phyloP scores from a whole-genome alignment of 2,329 filamentous ascomycete species.

The Pyrenophora tritici-repentis region DNA sequence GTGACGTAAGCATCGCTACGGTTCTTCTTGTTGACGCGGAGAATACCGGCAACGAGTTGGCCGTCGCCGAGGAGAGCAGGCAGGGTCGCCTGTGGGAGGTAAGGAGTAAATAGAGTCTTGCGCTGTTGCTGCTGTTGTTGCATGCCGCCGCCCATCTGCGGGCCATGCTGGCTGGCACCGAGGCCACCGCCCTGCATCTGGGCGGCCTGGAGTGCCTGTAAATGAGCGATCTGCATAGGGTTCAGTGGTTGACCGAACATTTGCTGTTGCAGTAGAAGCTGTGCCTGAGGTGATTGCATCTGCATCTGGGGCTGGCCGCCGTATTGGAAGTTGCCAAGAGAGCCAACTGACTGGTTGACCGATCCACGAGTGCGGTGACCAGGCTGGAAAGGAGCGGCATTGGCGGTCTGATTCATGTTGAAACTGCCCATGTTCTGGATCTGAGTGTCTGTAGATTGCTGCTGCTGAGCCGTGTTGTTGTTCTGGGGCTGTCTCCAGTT shows the following conservation, averaged over 20 bases:
- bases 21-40: conserved; percentile 99
- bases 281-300: conserved; percentile 80
- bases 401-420: conserved; percentile 72
- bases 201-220: conserved; percentile 89
- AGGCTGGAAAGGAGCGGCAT: conserved; percentile 80
- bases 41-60: conserved; percentile 92
- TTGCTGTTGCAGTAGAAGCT: conserved; percentile 81
- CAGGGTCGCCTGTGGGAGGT: conserved; percentile 90
- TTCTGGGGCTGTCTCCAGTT: conserved; percentile 89
- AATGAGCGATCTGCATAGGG: conserved; percentile 83
- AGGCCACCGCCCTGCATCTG: conserved; percentile 77
- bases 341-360: conserved; percentile 80
- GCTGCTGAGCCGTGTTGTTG: conserved; percentile 50
- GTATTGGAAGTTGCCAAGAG: conserved; percentile 87
- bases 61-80: conserved; percentile 89
- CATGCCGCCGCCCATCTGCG: conserved; percentile 56
- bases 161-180: conserved; percentile 70
- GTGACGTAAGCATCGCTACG: conserved; percentile 97
- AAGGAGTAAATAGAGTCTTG: conserved; percentile 98
- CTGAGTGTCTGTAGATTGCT: conserved; percentile 55
- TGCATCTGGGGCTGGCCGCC: conserved; percentile 78
- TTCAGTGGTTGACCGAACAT: conserved; percentile 90
- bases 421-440: conserved; percentile 63
- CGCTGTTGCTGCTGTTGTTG: conserved; percentile 91
- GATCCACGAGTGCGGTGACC: conserved; percentile 87